These are phyloP conservation scores for Anthoceros angustus DNA, from an alignment of 225 moss, liverwort and hornwort genomes.

Conservation along the genomic window DNA sequence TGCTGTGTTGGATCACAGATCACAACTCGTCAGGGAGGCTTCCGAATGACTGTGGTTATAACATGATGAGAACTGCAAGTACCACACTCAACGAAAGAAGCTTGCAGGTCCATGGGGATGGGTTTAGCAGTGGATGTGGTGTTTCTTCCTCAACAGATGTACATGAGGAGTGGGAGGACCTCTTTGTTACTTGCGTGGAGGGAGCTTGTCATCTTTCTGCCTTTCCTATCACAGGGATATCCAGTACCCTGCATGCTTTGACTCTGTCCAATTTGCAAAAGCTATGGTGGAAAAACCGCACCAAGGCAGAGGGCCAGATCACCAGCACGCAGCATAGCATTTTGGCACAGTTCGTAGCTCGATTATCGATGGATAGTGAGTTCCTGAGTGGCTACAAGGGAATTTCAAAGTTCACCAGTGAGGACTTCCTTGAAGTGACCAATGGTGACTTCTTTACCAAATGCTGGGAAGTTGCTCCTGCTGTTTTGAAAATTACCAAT, in stretches of 20 bases:
- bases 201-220: not conserved
- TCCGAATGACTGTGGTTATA: constrained; percentile 2
- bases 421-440: constrained; percentile 7
- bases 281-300: not conserved
- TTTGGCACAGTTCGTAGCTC: constrained; percentile 27
- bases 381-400: constrained; percentile 5
- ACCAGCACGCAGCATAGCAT: constrained; percentile 11
- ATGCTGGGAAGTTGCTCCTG: constrained; percentile 33
- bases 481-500: constrained; percentile 8
- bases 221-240: not conserved
- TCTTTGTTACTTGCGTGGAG: not conserved
- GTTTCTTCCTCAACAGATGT: not conserved
- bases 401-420: constrained; percentile 4
- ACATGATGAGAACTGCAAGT: constrained; percentile 5
- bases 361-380: constrained; percentile 16
- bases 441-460: constrained; percentile 19
- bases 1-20: constrained; percentile 41
- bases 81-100: not conserved
- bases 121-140: no score
- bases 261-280: not conserved
- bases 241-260: not conserved
- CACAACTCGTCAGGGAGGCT: constrained; percentile 11
- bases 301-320: constrained; percentile 2
- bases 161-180: not conserved
- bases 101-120: constrained; percentile 1